phyloP scores from a whole-genome alignment of 352 stramenopile genomes.

The Aphanomyces stellatus region DNA sequence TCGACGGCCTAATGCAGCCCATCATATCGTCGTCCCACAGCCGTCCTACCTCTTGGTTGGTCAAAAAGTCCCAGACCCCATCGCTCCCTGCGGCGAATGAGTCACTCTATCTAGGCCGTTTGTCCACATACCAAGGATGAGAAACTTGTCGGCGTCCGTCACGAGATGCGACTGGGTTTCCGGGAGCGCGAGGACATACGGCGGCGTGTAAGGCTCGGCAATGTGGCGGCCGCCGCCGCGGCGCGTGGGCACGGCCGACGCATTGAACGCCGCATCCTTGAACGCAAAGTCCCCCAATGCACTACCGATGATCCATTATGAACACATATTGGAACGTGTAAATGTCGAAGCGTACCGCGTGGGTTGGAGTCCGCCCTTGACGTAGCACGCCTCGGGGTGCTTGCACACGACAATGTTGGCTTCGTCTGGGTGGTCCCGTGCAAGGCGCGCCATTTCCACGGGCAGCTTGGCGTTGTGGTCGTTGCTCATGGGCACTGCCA shows the following conservation, averaged over 20 bases:
- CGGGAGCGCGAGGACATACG: slow-evolving; percentile 88
- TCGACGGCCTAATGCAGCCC: slow-evolving; percentile 59
- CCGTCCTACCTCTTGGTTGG: slow-evolving; percentile 77
- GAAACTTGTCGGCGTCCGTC: slow-evolving; percentile 87
- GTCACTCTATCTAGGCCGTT: not conserved
- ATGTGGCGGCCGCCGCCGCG: slow-evolving; percentile 83
- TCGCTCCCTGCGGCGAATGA: slow-evolving; percentile 63
- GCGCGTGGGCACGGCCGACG: slow-evolving; percentile 51
- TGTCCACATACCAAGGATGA: slow-evolving; percentile 82
- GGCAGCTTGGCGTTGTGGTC: slow-evolving; percentile 91
- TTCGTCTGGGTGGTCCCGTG: slow-evolving; percentile 79
- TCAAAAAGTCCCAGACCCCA: slow-evolving; percentile 96
- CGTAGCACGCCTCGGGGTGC: slow-evolving; percentile 87
- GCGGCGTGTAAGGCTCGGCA: slow-evolving; percentile 80
- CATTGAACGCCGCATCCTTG: slow-evolving; percentile 92
- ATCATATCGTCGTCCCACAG: not conserved
- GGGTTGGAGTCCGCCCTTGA: slow-evolving; percentile 86
- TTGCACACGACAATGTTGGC: slow-evolving; percentile 88
- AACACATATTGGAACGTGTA: not conserved
- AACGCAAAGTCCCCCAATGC: slow-evolving; percentile 89
- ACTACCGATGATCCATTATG: slow-evolving; percentile 3
- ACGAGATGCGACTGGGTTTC: slow-evolving; percentile 66
- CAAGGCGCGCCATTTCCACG: slow-evolving; percentile 79
- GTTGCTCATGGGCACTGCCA: slow-evolving; percentile 72
- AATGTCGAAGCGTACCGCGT: slow-evolving; percentile 37